Evolutionary conservation across 2,329 filamentous ascomycete species (phyloP).

Genomic region (Colletotrichum spinosum): DNA sequence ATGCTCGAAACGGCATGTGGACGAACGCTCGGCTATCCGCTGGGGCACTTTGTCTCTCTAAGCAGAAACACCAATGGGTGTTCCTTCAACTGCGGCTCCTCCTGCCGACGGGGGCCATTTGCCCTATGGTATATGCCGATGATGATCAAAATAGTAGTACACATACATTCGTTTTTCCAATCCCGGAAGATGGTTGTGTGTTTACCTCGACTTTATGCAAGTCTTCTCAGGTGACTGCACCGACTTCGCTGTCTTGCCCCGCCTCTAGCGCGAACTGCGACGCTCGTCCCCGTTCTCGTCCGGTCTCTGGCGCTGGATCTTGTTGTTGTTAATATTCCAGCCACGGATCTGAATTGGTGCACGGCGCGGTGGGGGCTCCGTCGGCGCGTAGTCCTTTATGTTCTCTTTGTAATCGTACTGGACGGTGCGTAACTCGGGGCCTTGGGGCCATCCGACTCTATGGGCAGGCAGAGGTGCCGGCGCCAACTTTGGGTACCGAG

Average conservation of each 20-base stretch:
- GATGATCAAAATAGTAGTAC: conserved; percentile 31
- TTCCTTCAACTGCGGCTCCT: conserved; percentile 14
- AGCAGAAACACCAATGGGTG: neutral
- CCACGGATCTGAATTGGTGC: conserved; percentile 68
- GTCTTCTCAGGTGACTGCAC: neutral
- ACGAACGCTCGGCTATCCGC: conserved; percentile 23
- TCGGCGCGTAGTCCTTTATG: conserved; percentile 68
- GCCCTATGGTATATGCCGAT: conserved; percentile 27
- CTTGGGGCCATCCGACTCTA: conserved; percentile 57
- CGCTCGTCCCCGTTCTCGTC: conserved; percentile 38
- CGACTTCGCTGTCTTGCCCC: neutral
- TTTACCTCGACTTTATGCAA: neutral
- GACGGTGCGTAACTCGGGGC: conserved; percentile 68
- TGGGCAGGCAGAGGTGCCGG: conserved; percentile 67
- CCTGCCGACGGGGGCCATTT: conserved; percentile 12
- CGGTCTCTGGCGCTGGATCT: conserved; percentile 31
- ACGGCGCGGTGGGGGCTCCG: conserved; percentile 65
- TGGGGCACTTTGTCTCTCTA: conserved; percentile 10
- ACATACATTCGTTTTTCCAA: conserved; percentile 23
- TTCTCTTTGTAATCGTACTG: conserved; percentile 66
- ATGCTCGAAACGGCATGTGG: no score
- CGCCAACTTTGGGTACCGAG: conserved; percentile 65
- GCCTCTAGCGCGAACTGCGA: conserved; percentile 37
- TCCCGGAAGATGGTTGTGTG: neutral
- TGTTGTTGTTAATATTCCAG: conserved; percentile 51